phyloP scores from a whole-genome alignment of 208 protist genomes.

The Herpetomonas muscarum region DNA sequence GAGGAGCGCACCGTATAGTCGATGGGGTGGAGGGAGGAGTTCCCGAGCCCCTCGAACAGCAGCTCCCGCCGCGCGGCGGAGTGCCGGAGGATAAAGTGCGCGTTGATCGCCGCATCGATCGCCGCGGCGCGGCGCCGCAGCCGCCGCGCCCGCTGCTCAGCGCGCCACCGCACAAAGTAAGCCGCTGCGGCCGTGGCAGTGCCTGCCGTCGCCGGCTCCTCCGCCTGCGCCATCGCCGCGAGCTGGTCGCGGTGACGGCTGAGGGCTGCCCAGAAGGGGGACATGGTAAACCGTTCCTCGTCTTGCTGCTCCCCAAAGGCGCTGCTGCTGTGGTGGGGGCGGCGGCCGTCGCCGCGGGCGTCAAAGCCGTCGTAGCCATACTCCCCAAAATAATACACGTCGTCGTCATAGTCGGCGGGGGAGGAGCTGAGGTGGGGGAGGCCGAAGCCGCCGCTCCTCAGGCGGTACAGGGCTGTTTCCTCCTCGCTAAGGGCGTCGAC shows the following conservation, averaged over 20 bases:
- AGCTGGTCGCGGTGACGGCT: not conserved
- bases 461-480: too few relatives aligned
- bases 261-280: too few relatives aligned
- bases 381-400: too few relatives aligned
- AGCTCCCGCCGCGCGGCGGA: constrained; percentile 18
- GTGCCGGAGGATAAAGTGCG: constrained; percentile 18
- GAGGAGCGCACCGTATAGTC: constrained; percentile 39
- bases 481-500: too few relatives aligned
- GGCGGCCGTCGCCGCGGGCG: too few relatives aligned
- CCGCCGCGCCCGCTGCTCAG: not conserved
- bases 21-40: constrained; percentile 46
- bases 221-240: not conserved
- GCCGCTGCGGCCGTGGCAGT: not conserved
- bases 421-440: too few relatives aligned
- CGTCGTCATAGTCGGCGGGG: too few relatives aligned
- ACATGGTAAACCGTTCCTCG: too few relatives aligned
- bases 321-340: too few relatives aligned
- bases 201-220: not conserved
- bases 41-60: constrained; percentile 17
- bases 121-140: constrained; percentile 9
- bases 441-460: too few relatives aligned
- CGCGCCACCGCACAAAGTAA: not conserved
- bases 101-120: constrained; percentile 18
- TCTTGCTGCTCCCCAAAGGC: too few relatives aligned
- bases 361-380: too few relatives aligned